Conservation (phyloP, 139 green algal species). For the Tetraselmis chui region DNA sequence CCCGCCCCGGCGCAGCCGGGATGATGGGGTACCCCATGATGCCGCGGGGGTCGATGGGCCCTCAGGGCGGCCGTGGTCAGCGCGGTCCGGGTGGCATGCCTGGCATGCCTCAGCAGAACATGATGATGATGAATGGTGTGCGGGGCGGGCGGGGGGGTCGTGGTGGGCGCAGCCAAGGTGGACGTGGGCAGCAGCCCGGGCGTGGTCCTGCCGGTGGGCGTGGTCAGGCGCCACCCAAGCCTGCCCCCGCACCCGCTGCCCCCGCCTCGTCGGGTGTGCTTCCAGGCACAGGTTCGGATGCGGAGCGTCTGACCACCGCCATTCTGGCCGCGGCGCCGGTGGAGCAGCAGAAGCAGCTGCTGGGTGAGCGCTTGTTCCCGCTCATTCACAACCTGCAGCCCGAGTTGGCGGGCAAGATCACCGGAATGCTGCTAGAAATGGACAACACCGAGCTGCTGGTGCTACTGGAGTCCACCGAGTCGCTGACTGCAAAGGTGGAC, state of each 20-base stretch:
- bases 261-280: constrained; percentile 12
- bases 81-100: constrained; percentile 9
- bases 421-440: constrained; percentile 94
- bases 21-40: constrained; percentile 32
- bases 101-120: constrained; percentile 2
- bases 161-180: constrained; percentile 9
- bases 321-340: constrained; percentile 68
- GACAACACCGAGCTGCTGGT: constrained; percentile 85
- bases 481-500: constrained; percentile 74
- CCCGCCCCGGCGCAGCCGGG: constrained; percentile 8
- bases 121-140: constrained; percentile 13
- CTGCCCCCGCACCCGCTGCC: constrained; percentile 19
- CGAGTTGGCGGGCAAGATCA: constrained; percentile 88
- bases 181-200: constrained; percentile 18
- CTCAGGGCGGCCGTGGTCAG: constrained; percentile 24
- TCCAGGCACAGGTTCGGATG: constrained; percentile 20
- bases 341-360: constrained; percentile 84
- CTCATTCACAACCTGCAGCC: constrained; percentile 51
- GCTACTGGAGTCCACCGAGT: constrained; percentile 69
- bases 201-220: neutral
- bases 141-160: constrained; percentile 27
- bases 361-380: constrained; percentile 85
- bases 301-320: constrained; percentile 41
- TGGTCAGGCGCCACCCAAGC: neutral
- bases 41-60: constrained; percentile 2